Evolutionary conservation across 1,139 yeast genomes (phyloP).

Genomic region (Nakaseomyces nivariensis): DNA sequence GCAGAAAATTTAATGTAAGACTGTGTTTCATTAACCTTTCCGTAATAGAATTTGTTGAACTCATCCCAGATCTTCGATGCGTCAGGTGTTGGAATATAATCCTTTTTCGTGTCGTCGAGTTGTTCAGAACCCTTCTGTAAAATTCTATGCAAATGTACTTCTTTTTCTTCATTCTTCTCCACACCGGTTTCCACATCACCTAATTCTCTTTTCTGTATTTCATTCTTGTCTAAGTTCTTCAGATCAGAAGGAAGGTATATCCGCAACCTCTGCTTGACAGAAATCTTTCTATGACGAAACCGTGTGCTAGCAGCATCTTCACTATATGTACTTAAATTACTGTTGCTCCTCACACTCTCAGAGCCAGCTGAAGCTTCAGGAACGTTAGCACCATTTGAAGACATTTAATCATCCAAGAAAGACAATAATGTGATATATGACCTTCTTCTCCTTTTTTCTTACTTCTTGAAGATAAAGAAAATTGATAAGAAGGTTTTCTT

Average conservation of each 20-base stretch:
- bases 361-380: slow-evolving; percentile 4
- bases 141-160: slow-evolving; percentile 89
- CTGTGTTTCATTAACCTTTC: slow-evolving; percentile 61
- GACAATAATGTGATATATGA: background rate
- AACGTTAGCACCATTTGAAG: slow-evolving; percentile 3
- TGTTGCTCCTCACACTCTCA: slow-evolving; percentile 2
- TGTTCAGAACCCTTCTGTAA: slow-evolving; percentile 28
- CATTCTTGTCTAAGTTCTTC: slow-evolving; percentile 67
- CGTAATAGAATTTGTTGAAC: slow-evolving; percentile 59
- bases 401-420: slow-evolving; percentile 3
- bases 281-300: slow-evolving; percentile 83
- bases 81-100: slow-evolving; percentile 94
- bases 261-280: slow-evolving; percentile 81
- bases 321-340: background rate
- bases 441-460: too few species aligned
- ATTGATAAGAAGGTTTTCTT: background rate
- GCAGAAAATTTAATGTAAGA: slow-evolving; percentile 83
- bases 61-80: slow-evolving; percentile 80
- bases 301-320: slow-evolving; percentile 33
- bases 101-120: slow-evolving; percentile 38
- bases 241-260: slow-evolving; percentile 70
- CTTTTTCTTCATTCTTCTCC: slow-evolving; percentile 95
- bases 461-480: background rate
- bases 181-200: slow-evolving; percentile 96
- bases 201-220: slow-evolving; percentile 64